These are phyloP conservation scores for Quercus tomentella DNA, from an alignment of 331 rosid species.

Conservation along the genomic window DNA sequence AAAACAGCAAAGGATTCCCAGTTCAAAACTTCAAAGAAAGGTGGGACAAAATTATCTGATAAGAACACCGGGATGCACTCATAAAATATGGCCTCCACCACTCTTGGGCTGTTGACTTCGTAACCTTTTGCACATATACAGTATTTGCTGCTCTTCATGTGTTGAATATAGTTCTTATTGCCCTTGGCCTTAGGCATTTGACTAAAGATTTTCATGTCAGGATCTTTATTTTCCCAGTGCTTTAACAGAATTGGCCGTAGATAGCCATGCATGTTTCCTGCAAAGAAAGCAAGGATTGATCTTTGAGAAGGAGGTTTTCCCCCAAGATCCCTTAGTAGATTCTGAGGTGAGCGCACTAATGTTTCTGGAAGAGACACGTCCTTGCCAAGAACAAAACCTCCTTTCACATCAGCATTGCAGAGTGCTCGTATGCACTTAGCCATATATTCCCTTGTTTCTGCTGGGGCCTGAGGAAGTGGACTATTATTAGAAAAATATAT, in stretches of 20 bases:
- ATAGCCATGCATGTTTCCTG: slow-evolving; percentile 82
- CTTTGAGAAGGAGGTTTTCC: slow-evolving; percentile 72
- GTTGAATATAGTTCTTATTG: slow-evolving; percentile 44
- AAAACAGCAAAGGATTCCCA: slow-evolving; percentile 95
- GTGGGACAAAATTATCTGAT: slow-evolving; percentile 94
- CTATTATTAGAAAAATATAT: not conserved
- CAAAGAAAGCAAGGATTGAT: slow-evolving; percentile 76
- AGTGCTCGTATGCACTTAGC: slow-evolving; percentile 78
- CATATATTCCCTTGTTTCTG: slow-evolving; percentile 68
- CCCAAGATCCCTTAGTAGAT: slow-evolving; percentile 63
- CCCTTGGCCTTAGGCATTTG: slow-evolving; percentile 55
- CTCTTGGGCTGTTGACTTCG: slow-evolving; percentile 93
- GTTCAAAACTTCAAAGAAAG: slow-evolving; percentile 72
- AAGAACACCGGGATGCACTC: slow-evolving; percentile 90
- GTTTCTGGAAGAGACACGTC: slow-evolving; percentile 96
- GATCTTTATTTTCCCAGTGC: slow-evolving; percentile 83
- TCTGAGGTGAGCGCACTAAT: slow-evolving; percentile 36
- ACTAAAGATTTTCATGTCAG: slow-evolving; percentile 75
- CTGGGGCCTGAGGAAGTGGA: slow-evolving; percentile 68
- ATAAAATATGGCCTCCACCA: slow-evolving; percentile 75
- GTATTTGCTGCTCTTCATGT: slow-evolving; percentile 85
- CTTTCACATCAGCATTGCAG: slow-evolving; percentile 88
- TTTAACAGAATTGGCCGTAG: slow-evolving; percentile 65
- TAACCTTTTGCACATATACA: slow-evolving; percentile 94
- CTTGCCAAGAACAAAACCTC: slow-evolving; percentile 85